phyloP scores from a whole-genome alignment of 2,329 filamentous ascomycete species.

The Talaromyces funiculosus region DNA sequence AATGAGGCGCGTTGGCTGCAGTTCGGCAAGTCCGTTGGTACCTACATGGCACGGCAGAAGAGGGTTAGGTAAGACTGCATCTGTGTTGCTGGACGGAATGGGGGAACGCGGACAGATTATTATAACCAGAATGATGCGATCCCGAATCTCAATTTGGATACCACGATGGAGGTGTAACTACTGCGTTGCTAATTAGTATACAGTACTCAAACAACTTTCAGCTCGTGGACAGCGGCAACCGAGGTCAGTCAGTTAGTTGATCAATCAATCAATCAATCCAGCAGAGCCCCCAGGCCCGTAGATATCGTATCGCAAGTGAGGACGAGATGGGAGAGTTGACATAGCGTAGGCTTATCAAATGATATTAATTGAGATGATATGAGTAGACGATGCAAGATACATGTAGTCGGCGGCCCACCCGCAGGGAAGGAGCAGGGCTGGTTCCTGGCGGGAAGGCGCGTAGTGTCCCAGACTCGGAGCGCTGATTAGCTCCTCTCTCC shows the following conservation, averaged over 20 bases:
- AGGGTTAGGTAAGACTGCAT: neutral
- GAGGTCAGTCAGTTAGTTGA: neutral
- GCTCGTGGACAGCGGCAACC: neutral
- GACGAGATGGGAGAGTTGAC: neutral
- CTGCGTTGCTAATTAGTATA: neutral
- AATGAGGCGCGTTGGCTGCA: neutral
- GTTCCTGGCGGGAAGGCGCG: constrained; percentile 11
- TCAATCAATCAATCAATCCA: neutral
- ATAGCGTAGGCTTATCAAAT: neutral
- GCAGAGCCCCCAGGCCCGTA: neutral
- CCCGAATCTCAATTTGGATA: neutral
- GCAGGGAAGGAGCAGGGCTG: constrained; percentile 3
- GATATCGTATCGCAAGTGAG: neutral
- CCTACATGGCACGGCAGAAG: neutral
- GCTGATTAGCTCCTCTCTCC: constrained; percentile 1
- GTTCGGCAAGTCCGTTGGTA: neutral
- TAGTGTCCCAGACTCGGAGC: no score
- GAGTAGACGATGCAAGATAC: no score
- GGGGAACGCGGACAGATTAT: neutral
- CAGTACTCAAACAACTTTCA: neutral
- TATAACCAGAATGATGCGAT: neutral
- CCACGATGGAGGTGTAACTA: neutral
- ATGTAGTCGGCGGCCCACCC: neutral
- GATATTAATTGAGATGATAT: neutral
- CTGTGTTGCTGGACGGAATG: neutral